Conservation (phyloP, 1,139 yeast genomes). For the Lipomyces yarrowii region DNA sequence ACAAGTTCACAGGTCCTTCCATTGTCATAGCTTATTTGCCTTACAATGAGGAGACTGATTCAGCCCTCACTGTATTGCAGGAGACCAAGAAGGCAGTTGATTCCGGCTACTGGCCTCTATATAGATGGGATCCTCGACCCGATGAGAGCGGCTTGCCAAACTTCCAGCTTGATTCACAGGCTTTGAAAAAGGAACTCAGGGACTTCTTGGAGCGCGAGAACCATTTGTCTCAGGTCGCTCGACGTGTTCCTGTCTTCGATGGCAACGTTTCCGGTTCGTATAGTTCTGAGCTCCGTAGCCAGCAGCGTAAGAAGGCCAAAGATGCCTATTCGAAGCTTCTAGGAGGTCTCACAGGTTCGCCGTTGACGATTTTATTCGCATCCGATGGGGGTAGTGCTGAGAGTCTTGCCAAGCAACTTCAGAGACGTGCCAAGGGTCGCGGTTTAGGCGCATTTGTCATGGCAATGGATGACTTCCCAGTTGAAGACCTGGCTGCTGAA, state of each 20-base stretch:
- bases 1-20: constrained; percentile 86
- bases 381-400: constrained; percentile 97
- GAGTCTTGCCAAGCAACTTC: constrained; percentile 75
- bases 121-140: constrained; percentile 72
- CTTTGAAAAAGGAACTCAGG: constrained; percentile 72
- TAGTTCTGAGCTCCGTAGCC: constrained; percentile 61
- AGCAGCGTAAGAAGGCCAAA: constrained; percentile 70
- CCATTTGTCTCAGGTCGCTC: constrained; percentile 73
- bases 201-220: constrained; percentile 88
- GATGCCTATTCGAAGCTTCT: constrained; percentile 74
- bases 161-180: constrained; percentile 83
- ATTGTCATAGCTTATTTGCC: constrained; percentile 90
- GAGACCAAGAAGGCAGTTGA: constrained; percentile 91
- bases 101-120: constrained; percentile 94
- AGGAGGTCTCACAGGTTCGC: constrained; percentile 91
- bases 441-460: constrained; percentile 78
- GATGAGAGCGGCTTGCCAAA: constrained; percentile 48
- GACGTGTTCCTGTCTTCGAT: constrained; percentile 72
- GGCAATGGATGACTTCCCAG: constrained; percentile 82
- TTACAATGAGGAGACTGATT: constrained; percentile 63
- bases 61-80: constrained; percentile 73
- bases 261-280: constrained; percentile 67
- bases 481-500: constrained; percentile 80
- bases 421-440: constrained; percentile 81
- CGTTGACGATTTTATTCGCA: constrained; percentile 85